These are phyloP conservation scores for Fusarium cyanostomum DNA, from an alignment of 2,329 filamentous ascomycete genomes.

Conservation along the genomic window DNA sequence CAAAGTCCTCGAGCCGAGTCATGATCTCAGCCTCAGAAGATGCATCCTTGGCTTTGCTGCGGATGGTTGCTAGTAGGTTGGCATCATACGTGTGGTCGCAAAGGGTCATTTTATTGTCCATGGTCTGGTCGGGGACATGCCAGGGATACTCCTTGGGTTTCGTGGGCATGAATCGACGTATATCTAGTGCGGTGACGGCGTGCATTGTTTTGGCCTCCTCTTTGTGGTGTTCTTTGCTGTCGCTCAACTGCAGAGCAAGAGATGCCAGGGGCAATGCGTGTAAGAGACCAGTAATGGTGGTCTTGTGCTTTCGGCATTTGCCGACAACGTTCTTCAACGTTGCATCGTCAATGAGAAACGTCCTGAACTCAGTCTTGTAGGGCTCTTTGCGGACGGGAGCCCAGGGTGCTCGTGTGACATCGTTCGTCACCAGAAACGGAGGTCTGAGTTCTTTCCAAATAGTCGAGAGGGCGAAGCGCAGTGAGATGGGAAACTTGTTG, in stretches of 20 bases:
- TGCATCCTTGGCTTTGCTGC: slow-evolving; percentile 26
- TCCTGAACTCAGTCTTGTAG: slow-evolving; percentile 32
- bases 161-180: slow-evolving; percentile 28
- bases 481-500: slow-evolving; percentile 25
- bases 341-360: slow-evolving; percentile 29
- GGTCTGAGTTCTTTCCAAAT: slow-evolving; percentile 34
- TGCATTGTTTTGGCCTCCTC: slow-evolving; percentile 26
- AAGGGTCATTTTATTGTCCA: slow-evolving; percentile 33
- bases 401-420: slow-evolving; percentile 34
- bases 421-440: slow-evolving; percentile 13
- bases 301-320: slow-evolving; percentile 41
- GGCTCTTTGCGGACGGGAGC: slow-evolving; percentile 33
- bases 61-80: slow-evolving; percentile 17
- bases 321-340: slow-evolving; percentile 30
- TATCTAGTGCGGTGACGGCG: slow-evolving; percentile 31
- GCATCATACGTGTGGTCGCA: slow-evolving; percentile 18
- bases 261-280: slow-evolving; percentile 38
- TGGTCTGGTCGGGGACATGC: slow-evolving; percentile 30
- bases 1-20: slow-evolving; percentile 22
- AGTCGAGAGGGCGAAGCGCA: slow-evolving; percentile 26
- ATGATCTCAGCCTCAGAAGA: slow-evolving; percentile 18
- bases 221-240: slow-evolving; percentile 12
- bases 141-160: slow-evolving; percentile 19
- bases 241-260: slow-evolving; percentile 30
- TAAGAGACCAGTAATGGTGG: slow-evolving; percentile 45